Conservation (phyloP, 164 flowering plant genomes). For the Nymphaea colorata region DNA sequence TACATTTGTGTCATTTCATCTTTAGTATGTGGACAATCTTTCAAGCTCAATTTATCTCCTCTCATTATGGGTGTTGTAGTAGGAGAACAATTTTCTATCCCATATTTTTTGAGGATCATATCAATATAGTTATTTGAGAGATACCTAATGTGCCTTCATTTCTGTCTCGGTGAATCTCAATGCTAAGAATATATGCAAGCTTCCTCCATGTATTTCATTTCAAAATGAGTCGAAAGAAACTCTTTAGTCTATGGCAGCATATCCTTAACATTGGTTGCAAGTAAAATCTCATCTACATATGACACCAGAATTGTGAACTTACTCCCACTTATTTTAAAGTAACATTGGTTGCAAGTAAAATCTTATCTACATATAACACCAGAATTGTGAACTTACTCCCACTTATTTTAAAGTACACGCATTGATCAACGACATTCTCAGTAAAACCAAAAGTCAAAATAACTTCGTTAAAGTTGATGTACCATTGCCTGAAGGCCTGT, state of each 20-base stretch:
- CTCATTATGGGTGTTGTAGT: too few species aligned
- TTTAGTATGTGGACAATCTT: background rate
- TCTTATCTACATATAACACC: background rate
- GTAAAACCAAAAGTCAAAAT: background rate
- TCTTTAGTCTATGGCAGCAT: background rate
- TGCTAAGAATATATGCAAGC: too few species aligned
- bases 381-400: background rate
- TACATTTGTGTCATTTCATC: background rate
- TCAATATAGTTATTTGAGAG: too few species aligned
- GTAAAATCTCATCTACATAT: background rate
- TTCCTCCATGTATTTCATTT: too few species aligned
- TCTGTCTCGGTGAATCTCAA: too few species aligned
- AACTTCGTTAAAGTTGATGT: background rate
- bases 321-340: background rate
- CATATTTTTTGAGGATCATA: too few species aligned
- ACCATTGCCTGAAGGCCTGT: background rate
- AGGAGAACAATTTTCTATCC: too few species aligned
- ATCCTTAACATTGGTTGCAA: background rate
- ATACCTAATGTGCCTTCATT: too few species aligned
- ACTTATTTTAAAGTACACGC: background rate
- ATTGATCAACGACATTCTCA: background rate
- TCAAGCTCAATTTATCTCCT: too few species aligned
- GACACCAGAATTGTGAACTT: background rate
- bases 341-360: conserved; percentile 2
- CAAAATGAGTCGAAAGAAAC: background rate